Conservation (phyloP, 2,329 filamentous ascomycete genomes). For the Exophiala sp. region DNA sequence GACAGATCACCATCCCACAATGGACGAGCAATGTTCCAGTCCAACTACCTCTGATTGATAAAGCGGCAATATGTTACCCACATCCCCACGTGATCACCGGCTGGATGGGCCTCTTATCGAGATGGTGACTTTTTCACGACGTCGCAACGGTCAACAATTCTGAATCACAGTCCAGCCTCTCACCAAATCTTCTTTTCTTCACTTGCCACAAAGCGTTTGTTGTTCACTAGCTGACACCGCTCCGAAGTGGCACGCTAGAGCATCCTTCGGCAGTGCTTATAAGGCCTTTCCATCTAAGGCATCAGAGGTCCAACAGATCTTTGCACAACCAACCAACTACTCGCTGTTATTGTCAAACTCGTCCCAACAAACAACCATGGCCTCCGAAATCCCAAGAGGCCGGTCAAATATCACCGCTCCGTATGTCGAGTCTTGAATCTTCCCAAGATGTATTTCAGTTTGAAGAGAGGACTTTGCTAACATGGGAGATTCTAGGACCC, state of each 20-base stretch:
- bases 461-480: conserved; percentile 1
- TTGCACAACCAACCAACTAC: conserved; percentile 7
- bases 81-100: background rate
- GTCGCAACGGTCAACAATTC: conserved; percentile 1
- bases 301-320: conserved; percentile 49
- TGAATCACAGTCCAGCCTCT: conserved; percentile 1
- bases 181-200: conserved; percentile 2
- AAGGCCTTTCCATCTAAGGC: background rate
- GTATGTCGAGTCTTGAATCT: conserved; percentile 5
- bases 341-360: background rate
- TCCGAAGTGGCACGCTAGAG: background rate
- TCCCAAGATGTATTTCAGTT: background rate
- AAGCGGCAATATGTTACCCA: background rate
- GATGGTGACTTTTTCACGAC: conserved; percentile 57
- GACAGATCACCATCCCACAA: too few relatives aligned
- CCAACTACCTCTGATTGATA: background rate
- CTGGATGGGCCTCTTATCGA: conserved; percentile 5
- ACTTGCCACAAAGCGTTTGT: background rate
- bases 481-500: conserved; percentile 59
- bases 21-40: too few relatives aligned
- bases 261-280: background rate
- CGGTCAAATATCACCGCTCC: conserved; percentile 14
- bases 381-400: conserved; percentile 17
- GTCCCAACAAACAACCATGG: conserved; percentile 6
- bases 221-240: background rate